phyloP scores from a whole-genome alignment of 2,329 filamentous ascomycete species.

The Trichoderma breve region DNA sequence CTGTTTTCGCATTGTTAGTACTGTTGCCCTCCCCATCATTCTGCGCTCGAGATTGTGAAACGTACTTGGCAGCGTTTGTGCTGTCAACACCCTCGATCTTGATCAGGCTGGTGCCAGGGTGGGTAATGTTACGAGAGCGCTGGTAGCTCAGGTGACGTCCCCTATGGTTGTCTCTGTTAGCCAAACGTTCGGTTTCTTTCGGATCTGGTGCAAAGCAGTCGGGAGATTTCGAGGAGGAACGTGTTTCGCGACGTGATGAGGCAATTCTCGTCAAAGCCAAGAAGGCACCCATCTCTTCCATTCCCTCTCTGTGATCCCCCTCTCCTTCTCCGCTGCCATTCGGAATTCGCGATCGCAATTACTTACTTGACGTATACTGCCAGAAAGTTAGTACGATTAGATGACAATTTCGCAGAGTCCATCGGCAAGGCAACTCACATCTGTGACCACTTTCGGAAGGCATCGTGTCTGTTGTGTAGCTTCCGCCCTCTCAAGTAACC shows the following conservation, averaged over 20 bases:
- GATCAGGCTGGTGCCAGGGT: conserved; percentile 88
- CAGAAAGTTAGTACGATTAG: conserved; percentile 37
- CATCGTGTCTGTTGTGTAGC: conserved; percentile 66
- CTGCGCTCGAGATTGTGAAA: conserved; percentile 26
- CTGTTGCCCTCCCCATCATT: neutral
- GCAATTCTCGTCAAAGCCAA: neutral
- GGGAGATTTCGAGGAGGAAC: neutral
- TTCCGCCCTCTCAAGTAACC: conserved; percentile 49
- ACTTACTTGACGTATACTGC: conserved; percentile 89
- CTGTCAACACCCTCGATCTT: conserved; percentile 98
- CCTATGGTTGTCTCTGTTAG: conserved; percentile 51
- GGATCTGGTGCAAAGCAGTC: neutral
- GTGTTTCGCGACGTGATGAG: neutral
- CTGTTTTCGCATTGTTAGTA: conserved; percentile 38
- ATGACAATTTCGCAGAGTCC: neutral
- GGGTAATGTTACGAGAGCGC: conserved; percentile 88
- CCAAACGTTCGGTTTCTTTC: conserved; percentile 24
- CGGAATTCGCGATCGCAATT: conserved; percentile 19
- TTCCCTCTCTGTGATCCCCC: neutral
- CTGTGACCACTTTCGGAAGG: conserved; percentile 84
- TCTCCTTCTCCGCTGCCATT: neutral
- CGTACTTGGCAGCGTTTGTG: conserved; percentile 82
- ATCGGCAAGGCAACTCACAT: conserved; percentile 60
- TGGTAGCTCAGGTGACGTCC: conserved; percentile 98
- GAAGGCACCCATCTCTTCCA: neutral